Conservation (phyloP, 441 rosid species). For the Macaranga tanarius region DNA sequence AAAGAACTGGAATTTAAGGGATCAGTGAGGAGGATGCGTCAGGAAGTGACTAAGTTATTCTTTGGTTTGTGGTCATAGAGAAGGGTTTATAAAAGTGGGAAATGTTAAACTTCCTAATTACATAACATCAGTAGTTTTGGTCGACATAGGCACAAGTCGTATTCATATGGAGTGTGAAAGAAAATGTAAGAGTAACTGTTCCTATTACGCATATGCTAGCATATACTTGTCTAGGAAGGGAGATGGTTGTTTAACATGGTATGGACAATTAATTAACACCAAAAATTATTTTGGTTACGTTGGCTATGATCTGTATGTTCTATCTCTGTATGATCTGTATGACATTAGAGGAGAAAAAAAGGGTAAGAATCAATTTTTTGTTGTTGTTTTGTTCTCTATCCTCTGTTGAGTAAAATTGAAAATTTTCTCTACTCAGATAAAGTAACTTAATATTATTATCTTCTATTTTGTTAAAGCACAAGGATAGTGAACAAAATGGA, state of each 20-base stretch:
- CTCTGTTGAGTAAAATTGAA: not conserved
- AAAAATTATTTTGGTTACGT: not conserved
- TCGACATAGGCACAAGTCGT: not conserved
- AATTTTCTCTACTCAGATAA: not conserved
- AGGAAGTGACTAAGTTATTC: constrained; percentile 19
- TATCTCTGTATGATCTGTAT: constrained; percentile 6
- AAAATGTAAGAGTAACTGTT: constrained; percentile 27
- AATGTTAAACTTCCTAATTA: constrained; percentile 27
- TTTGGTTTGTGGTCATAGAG: constrained; percentile 20
- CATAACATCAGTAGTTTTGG: constrained; percentile 12
- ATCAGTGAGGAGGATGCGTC: constrained; percentile 30
- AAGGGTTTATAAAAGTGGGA: constrained; percentile 29
- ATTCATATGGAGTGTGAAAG: constrained; percentile 15
- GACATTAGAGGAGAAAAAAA: not conserved
- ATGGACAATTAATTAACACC: constrained; percentile 22
- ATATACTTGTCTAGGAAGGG: constrained; percentile 2
- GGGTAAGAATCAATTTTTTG: constrained; percentile 2
- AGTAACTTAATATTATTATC: not conserved
- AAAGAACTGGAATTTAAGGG: constrained; percentile 10
- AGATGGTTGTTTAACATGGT: constrained; percentile 26
- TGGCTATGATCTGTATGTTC: constrained; percentile 18
- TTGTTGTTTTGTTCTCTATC: not conserved
- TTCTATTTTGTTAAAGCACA: not conserved
- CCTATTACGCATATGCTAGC: constrained; percentile 24
- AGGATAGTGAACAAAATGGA: not conserved